Evolutionary conservation across 2,329 filamentous ascomycete species (phyloP), one percentile per base, ranked within the genome.

Genomic region (Sporothrix inflata): DNA sequence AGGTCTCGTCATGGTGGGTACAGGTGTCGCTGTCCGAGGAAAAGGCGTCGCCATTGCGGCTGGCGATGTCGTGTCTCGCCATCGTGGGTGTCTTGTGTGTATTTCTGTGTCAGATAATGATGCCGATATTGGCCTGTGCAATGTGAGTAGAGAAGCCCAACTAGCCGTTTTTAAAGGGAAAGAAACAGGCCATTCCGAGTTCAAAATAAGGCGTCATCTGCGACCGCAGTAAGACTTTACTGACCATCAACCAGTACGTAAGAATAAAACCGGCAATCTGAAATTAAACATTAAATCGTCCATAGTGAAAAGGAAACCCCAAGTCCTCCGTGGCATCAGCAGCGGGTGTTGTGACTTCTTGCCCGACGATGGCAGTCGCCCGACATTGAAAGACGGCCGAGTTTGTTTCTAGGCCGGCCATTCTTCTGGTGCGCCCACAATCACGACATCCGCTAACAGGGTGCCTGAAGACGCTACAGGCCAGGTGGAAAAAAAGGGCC

Each of bases 371-470:
- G 11, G 16, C 12, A 49, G 42, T 11, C 61, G 61, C 1, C 42
- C 63, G 63, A 12, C 42, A 12, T n/a, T 7, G 5, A 12, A 34
- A 21, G 42, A 34, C 63, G 63, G 63, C 42, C 63, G 63, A 49
- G 42, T 34, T n/a, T 1, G 2, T 4, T 30, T 65, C 63, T 66
- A 3, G 7, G 8, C 63, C 63, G 38, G 3, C 3, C 12, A 12
- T 1, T 5, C 0, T 14, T 42, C 9, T 45, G 60, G 60, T 38
- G 60, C 60, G 14, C n/a, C 9, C 12, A 21, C 45, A 49, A 66
- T 66, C 63, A 66, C 63, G 63, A 66, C 63, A 66, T 66, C 63
- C 45, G 42, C 63, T 49, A 66, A 47, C 42, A n/a, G 27, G 21
- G 27, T 21, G 21, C 38, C 34, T 24, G 7, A 42, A 61, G 57